phyloP scores from a whole-genome alignment of 106 monocot species.

The Apostasia ramifera region DNA sequence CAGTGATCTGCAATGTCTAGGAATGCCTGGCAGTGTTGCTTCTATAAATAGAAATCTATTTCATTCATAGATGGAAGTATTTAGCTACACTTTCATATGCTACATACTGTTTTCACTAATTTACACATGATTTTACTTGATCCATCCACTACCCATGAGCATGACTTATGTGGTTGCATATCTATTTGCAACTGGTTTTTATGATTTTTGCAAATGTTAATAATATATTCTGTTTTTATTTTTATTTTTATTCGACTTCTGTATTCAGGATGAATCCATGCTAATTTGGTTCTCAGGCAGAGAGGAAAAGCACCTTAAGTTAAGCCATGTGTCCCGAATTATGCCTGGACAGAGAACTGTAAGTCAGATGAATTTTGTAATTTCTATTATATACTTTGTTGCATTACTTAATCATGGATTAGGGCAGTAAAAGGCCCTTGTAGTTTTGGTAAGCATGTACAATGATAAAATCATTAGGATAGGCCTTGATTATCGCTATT shows the following conservation, averaged over 20 bases:
- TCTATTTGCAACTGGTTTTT: neutral
- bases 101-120: no score
- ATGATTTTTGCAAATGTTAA: neutral
- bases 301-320: slow-evolving; percentile 95
- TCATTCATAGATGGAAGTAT: no score
- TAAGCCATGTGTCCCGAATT: slow-evolving; percentile 93
- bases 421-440: neutral
- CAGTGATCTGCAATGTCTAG: no score
- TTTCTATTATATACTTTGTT: no score
- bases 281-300: slow-evolving; percentile 98
- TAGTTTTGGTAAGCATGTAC: neutral
- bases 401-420: no score
- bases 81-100: no score
- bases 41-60: no score
- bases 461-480: neutral
- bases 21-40: no score
- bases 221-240: neutral
- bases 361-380: slow-evolving; percentile 4
- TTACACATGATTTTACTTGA: no score
- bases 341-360: slow-evolving; percentile 99
- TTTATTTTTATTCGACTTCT: neutral
- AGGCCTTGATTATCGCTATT: no score
- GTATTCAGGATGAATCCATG: slow-evolving; percentile 85
- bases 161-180: neutral
- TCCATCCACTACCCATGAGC: neutral